Conservation (phyloP, 345 rosid species). For the Balakata baccata region DNA sequence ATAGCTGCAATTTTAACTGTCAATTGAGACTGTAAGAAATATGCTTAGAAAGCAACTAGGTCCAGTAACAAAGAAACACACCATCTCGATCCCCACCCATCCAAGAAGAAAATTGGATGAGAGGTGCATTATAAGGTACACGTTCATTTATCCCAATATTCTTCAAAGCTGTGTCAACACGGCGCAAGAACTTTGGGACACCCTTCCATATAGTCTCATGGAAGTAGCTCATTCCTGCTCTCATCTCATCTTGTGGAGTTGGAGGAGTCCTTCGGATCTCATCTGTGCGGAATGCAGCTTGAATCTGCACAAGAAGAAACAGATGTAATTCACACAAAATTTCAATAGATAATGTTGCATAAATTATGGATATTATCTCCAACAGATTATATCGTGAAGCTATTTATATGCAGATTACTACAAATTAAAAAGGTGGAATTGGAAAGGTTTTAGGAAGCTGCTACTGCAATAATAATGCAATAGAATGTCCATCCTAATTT, state of each 20-base stretch:
- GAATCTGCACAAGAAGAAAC: conserved; percentile 51
- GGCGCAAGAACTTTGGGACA: conserved; percentile 95
- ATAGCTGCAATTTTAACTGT: background rate
- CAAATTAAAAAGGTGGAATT: background rate
- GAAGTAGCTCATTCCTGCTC: conserved; percentile 99
- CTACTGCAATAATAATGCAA: background rate
- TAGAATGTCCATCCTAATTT: background rate
- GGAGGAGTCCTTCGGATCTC: conserved; percentile 98
- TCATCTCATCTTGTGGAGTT: conserved; percentile 99
- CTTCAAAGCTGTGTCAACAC: conserved; percentile 95
- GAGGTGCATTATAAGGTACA: conserved; percentile 95
- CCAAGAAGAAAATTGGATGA: conserved; percentile 98
- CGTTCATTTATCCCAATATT: conserved; percentile 91
- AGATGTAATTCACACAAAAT: background rate
- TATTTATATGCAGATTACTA: background rate
- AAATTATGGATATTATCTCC: background rate
- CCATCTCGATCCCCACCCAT: conserved; percentile 99
- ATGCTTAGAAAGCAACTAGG: background rate
- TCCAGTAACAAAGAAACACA: conserved; percentile 28
- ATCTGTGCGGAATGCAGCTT: conserved; percentile 99
- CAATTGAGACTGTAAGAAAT: background rate
- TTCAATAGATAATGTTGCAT: background rate
- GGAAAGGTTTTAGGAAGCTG: background rate
- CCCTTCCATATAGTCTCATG: conserved; percentile 99
- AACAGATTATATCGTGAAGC: background rate